Evolutionary conservation across 371 early-diverging fungal species (phyloP).

Genomic region (Actinomortierella wolfii): DNA sequence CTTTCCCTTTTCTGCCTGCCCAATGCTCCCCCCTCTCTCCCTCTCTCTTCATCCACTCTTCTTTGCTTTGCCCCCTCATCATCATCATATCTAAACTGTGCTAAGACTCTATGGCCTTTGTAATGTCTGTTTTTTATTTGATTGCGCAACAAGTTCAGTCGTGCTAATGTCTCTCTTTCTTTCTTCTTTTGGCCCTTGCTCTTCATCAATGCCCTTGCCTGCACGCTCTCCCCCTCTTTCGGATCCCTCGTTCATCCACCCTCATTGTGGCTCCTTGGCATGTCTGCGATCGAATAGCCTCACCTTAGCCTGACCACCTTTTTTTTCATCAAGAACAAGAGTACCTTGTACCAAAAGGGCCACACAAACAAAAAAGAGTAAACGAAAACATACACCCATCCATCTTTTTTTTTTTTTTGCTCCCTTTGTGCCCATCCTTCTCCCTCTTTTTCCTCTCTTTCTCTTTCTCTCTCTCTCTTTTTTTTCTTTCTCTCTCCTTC

Average conservation of each 20-base stretch:
- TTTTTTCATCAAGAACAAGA: neutral
- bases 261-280: too few relatives aligned
- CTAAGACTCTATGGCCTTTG: too few relatives aligned
- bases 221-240: too few relatives aligned
- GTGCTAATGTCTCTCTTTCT: too few relatives aligned
- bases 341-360: neutral
- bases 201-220: neutral
- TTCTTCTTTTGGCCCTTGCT: neutral
- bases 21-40: too few relatives aligned
- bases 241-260: too few relatives aligned
- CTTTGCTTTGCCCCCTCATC: too few relatives aligned
- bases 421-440: neutral
- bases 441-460: constrained; percentile 1
- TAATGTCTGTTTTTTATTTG: too few relatives aligned
- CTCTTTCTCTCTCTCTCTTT: neutral
- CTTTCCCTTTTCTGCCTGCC: too few relatives aligned
- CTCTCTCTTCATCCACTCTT: too few relatives aligned
- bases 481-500: neutral
- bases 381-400: neutral
- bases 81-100: too few relatives aligned
- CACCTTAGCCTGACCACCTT: neutral
- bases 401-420: neutral
- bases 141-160: too few relatives aligned
- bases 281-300: neutral
- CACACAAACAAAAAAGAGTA: neutral